A percentile compares a stretch with the other conserved stretches of the same genome.
phyloP scores from a whole-genome alignment of 106 monocot species.

The Platanthera zijinensis region DNA sequence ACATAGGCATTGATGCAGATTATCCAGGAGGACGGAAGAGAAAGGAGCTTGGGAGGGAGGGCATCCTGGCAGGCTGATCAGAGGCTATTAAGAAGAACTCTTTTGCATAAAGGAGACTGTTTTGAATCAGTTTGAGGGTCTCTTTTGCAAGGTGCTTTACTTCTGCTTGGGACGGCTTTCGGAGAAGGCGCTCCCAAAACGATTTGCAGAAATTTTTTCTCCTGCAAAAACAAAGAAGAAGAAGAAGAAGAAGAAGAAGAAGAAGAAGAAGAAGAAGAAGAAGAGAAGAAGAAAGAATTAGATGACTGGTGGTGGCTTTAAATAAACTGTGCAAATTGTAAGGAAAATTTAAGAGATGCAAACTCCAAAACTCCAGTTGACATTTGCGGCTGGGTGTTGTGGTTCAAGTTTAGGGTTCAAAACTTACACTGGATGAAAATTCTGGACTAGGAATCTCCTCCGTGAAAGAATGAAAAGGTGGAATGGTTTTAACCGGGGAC shows the following conservation, averaged over 20 bases:
- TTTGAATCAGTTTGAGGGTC: slow-evolving; percentile 20
- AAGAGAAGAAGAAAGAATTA: neutral
- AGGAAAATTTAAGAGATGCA: neutral
- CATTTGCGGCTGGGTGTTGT: neutral
- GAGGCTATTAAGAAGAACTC: slow-evolving; percentile 26
- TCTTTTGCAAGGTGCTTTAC: slow-evolving; percentile 46
- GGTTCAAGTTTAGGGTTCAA: neutral
- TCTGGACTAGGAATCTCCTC: slow-evolving; percentile 74
- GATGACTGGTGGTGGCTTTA: no score
- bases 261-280: neutral
- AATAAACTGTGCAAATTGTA: neutral
- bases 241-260: neutral
- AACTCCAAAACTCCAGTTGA: neutral
- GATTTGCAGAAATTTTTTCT: slow-evolving; percentile 54
- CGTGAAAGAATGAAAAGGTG: slow-evolving; percentile 44
- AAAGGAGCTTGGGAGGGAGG: neutral
- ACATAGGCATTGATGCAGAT: neutral
- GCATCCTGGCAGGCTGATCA: slow-evolving; percentile 2
- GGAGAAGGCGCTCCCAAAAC: slow-evolving; percentile 44
- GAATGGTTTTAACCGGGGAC: slow-evolving; percentile 61
- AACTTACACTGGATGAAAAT: slow-evolving; percentile 88
- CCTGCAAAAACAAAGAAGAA: slow-evolving; percentile 34
- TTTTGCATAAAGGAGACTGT: slow-evolving; percentile 9
- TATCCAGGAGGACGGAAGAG: neutral
- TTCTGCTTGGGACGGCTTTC: slow-evolving; percentile 13